A percentile compares a stretch with the other conserved stretches of the same genome.
These are phyloP conservation scores for Solanum corneliomulleri DNA, from an alignment of 257 asterid species.

Conservation along the genomic window DNA sequence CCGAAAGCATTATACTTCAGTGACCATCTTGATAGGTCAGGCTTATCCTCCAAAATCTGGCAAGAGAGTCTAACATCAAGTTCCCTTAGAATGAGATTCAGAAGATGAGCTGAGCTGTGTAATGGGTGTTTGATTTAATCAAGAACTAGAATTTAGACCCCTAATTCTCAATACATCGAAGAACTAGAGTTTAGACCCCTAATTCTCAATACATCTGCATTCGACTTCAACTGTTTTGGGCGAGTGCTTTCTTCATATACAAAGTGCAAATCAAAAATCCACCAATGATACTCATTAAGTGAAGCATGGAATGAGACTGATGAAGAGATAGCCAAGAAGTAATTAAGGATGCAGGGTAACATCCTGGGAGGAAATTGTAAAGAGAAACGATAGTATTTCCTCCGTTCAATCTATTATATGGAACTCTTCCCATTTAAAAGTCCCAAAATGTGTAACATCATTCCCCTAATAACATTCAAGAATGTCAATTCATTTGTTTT, in stretches of 20 bases:
- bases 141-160: background rate
- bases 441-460: background rate
- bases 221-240: background rate
- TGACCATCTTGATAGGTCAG: slow-evolving; percentile 83
- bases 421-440: background rate
- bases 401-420: background rate
- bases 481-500: background rate
- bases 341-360: background rate
- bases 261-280: background rate
- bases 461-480: background rate
- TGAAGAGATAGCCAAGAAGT: background rate
- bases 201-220: background rate
- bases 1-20: slow-evolving; percentile 91
- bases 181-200: background rate
- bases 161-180: background rate
- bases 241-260: background rate
- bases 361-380: background rate
- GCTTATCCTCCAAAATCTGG: slow-evolving; percentile 82
- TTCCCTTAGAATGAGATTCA: background rate
- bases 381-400: background rate
- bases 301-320: background rate
- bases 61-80: slow-evolving; percentile 12
- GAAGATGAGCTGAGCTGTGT: background rate
- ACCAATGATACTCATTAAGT: background rate
- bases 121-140: background rate